Evolutionary conservation across 805 yeast species (phyloP).

Genomic region (Blastobotrys mokoenaii): DNA sequence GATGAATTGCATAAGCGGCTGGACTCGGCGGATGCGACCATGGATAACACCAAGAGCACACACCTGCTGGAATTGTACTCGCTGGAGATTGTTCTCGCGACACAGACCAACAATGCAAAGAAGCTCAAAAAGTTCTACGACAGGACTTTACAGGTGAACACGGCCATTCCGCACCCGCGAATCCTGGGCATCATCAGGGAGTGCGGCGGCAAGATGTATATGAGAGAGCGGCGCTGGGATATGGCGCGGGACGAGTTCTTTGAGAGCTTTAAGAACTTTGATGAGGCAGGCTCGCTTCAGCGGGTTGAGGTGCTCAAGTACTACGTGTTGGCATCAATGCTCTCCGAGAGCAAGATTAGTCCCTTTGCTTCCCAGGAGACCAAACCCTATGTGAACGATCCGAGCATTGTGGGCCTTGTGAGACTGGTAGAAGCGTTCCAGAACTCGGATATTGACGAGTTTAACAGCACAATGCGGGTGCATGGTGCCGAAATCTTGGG

Average conservation of each 20-base stretch:
- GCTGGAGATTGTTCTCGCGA: constrained; percentile 48
- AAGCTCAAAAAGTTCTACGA: constrained; percentile 42
- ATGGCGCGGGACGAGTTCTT: constrained; percentile 47
- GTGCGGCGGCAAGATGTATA: constrained; percentile 63
- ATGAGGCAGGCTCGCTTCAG: constrained; percentile 57
- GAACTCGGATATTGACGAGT: constrained; percentile 18
- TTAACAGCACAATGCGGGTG: constrained; percentile 13
- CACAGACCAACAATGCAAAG: constrained; percentile 32
- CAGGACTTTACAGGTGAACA: constrained; percentile 39
- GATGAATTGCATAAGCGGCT: too few species aligned
- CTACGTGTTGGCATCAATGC: constrained; percentile 50
- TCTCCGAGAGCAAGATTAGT: constrained; percentile 51
- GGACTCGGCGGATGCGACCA: neutral
- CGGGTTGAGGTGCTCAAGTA: constrained; percentile 52
- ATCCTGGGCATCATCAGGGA: constrained; percentile 69
- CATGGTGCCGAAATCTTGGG: constrained; percentile 10
- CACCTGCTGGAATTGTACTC: constrained; percentile 56
- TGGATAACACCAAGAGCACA: constrained; percentile 12
- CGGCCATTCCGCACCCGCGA: constrained; percentile 62
- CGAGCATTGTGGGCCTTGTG: constrained; percentile 25
- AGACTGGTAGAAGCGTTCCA: constrained; percentile 30
- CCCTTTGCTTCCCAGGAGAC: constrained; percentile 72
- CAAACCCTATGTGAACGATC: constrained; percentile 37
- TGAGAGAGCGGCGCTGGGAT: constrained; percentile 50
- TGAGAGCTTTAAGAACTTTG: constrained; percentile 51